phyloP scores from a whole-genome alignment of 148 eudicot species.

The Cornus florida region DNA sequence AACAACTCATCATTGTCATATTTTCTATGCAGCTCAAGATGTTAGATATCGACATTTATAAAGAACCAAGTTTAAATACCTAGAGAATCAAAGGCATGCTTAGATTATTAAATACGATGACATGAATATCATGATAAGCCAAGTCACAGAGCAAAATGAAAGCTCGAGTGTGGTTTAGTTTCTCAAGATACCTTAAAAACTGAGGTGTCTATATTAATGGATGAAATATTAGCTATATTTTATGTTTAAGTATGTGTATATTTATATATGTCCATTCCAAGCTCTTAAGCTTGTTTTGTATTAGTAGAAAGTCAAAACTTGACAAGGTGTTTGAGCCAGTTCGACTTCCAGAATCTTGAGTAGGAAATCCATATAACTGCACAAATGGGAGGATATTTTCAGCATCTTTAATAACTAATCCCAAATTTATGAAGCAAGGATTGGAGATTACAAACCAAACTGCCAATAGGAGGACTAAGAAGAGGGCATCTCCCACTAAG shows the following conservation, averaged over 20 bases:
- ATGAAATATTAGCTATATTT: not conserved
- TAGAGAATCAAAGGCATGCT: not conserved
- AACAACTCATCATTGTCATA: not conserved
- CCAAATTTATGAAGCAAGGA: not conserved
- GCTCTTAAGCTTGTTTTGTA: not conserved
- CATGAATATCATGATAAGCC: not conserved
- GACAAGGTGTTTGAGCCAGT: not conserved
- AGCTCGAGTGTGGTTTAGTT: not conserved
- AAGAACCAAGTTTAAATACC: not conserved
- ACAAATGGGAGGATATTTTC: too few relatives aligned
- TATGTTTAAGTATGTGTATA: not conserved
- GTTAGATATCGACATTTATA: not conserved
- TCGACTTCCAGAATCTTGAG: not conserved
- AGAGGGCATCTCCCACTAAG: not conserved
- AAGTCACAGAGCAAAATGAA: not conserved
- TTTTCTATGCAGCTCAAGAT: not conserved
- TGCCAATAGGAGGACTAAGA: not conserved
- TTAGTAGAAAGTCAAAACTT: not conserved
- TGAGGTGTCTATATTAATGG: not conserved
- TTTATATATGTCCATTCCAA: not conserved
- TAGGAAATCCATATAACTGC: not conserved
- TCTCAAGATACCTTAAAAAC: not conserved
- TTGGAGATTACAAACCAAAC: not conserved
- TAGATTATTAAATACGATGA: not conserved
- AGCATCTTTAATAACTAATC: not conserved